phyloP scores from a whole-genome alignment of 345 rosid genomes.

The Citrus glauca region DNA sequence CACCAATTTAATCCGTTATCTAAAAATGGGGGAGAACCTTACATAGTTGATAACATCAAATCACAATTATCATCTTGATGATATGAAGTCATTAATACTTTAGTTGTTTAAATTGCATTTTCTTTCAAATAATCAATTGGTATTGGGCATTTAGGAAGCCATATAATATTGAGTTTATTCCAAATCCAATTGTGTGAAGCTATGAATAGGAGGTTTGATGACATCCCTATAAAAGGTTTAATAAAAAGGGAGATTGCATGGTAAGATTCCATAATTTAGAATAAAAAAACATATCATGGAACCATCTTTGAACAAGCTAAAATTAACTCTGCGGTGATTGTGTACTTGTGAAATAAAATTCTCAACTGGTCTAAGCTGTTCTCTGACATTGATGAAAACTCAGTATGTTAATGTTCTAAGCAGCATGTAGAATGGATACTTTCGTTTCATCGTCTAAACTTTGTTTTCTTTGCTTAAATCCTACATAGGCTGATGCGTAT shows the following conservation, averaged over 20 bases:
- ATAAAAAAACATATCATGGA: not conserved
- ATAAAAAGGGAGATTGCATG: too few relatives aligned
- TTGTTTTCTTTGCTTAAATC: constrained; percentile 1
- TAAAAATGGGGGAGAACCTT: not conserved
- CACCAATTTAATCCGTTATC: not conserved
- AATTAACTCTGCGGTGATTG: not conserved
- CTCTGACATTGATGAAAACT: not conserved
- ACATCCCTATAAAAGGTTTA: too few relatives aligned
- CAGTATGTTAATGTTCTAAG: not conserved
- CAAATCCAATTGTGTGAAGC: not conserved
- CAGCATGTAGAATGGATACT: not conserved
- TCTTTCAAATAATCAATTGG: not conserved
- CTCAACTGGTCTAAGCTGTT: not conserved
- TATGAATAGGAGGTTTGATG: not conserved
- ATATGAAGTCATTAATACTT: not conserved
- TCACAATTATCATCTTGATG: not conserved
- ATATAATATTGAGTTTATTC: not conserved
- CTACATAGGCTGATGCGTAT: constrained; percentile 50
- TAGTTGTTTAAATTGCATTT: not conserved
- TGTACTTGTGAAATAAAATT: not conserved
- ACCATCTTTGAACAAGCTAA: not conserved
- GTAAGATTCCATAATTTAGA: not conserved
- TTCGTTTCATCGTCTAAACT: constrained; percentile 3
- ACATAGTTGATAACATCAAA: not conserved
- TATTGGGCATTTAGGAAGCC: not conserved